A percentile compares a stretch with the other conserved stretches of the same genome.
Conservation (phyloP, 2,329 filamentous ascomycete species). For the Byssothecium circinans region DNA sequence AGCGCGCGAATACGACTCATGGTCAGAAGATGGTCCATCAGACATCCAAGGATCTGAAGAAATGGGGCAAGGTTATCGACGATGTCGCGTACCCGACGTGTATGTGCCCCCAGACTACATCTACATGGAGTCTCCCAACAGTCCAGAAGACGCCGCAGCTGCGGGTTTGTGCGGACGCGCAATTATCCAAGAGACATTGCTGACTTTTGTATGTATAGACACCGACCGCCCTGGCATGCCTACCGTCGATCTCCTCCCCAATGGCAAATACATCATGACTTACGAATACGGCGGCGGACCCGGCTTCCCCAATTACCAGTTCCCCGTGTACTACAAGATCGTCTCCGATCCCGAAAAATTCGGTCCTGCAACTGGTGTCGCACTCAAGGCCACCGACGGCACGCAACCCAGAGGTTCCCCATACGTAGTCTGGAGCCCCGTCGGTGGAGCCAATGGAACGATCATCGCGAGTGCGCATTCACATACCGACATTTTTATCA, state of each 20-base stretch:
- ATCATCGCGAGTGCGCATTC: conserved; percentile 52
- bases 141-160: no score
- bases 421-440: conserved; percentile 56
- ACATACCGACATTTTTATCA: conserved; percentile 50
- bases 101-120: no score
- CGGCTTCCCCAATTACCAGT: conserved; percentile 41
- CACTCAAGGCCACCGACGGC: conserved; percentile 51
- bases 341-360: conserved; percentile 52
- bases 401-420: conserved; percentile 51
- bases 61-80: conserved; percentile 62
- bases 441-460: conserved; percentile 53
- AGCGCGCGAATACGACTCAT: conserved; percentile 61
- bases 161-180: no score
- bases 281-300: conserved; percentile 63
- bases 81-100: conserved; percentile 66
- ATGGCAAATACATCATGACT: conserved; percentile 63
- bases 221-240: conserved; percentile 70
- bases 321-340: conserved; percentile 58
- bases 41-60: conserved; percentile 59
- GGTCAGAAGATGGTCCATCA: conserved; percentile 72
- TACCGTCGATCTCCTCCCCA: conserved; percentile 60
- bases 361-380: conserved; percentile 42
- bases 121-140: no score
- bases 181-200: no score
- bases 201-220: no score